Evolutionary conservation across 352 stramenopile genomes (phyloP).

Genomic region (Globisporangium emineosum): DNA sequence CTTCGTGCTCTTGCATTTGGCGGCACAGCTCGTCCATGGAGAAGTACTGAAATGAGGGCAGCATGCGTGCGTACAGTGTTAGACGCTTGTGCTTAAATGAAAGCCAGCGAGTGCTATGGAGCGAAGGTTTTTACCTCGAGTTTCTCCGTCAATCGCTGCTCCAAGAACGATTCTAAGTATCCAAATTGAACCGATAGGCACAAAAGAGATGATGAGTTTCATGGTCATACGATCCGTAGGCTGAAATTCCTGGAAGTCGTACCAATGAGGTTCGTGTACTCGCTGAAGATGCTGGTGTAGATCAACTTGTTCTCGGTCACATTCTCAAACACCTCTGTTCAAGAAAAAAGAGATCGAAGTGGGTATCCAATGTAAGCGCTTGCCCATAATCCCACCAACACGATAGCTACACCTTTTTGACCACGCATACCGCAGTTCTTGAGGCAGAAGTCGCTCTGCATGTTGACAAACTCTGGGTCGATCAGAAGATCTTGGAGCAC

Average conservation of each 20-base stretch:
- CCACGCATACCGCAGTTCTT: constrained; percentile 63
- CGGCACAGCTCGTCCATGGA: constrained; percentile 77
- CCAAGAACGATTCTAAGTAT: constrained; percentile 59
- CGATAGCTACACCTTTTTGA: background rate
- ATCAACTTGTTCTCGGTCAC: constrained; percentile 82
- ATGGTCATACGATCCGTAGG: background rate
- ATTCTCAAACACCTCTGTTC: constrained; percentile 78
- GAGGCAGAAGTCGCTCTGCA: constrained; percentile 77
- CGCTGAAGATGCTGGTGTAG: constrained; percentile 77
- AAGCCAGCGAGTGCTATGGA: too few relatives aligned
- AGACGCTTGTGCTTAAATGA: too few relatives aligned
- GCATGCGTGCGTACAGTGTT: background rate
- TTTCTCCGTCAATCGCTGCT: constrained; percentile 55
- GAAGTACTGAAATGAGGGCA: constrained; percentile 42
- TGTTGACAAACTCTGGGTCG: constrained; percentile 71
- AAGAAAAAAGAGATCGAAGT: background rate
- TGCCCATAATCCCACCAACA: background rate
- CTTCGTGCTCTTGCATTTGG: constrained; percentile 85
- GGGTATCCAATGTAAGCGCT: background rate
- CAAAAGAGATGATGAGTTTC: background rate
- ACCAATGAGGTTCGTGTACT: constrained; percentile 82
- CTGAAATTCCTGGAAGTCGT: constrained; percentile 5
- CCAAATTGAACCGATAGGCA: too few relatives aligned
- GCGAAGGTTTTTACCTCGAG: constrained; percentile 42
- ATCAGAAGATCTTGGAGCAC: constrained; percentile 78